Conservation (phyloP, 73 alveolate genomes). For the Strombidium stylifer region DNA sequence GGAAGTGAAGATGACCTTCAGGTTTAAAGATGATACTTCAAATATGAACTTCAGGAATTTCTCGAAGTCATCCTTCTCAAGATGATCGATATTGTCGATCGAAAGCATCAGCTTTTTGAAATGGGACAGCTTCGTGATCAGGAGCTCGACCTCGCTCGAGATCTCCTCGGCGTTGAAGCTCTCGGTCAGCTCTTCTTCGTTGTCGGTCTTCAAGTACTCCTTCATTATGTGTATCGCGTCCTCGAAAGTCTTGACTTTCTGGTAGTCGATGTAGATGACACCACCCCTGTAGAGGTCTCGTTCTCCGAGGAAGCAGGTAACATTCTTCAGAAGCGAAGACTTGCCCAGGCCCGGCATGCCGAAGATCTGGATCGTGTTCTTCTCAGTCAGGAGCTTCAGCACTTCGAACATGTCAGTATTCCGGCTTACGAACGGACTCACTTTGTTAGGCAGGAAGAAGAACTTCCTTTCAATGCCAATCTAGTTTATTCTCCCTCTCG, state of each 20-base stretch:
- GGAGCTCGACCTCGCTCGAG: not conserved
- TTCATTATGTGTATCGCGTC: conserved; percentile 17
- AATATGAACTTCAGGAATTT: not conserved
- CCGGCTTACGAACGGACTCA: not conserved
- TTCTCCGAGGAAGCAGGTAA: conserved; percentile 1
- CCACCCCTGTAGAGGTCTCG: conserved; percentile 5
- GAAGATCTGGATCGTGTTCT: conserved; percentile 8
- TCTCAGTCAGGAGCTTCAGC: not conserved
- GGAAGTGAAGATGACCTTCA: conserved; percentile 1
- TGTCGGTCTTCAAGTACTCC: conserved; percentile 1
- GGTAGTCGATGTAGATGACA: not conserved
- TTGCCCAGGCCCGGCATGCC: conserved; percentile 23
- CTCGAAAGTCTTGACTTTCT: not conserved
- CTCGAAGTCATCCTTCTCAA: not conserved
- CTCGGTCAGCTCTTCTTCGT: conserved; percentile 10
- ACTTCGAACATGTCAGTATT: not conserved
- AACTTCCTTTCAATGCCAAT: not conserved
- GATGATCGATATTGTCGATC: conserved; percentile 27
- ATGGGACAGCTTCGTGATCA: conserved; percentile 7
- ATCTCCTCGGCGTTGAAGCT: conserved; percentile 4
- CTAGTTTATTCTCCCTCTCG: not conserved
- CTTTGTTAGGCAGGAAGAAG: not conserved
- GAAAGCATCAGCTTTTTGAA: conserved; percentile 10
- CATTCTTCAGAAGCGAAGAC: conserved; percentile 3
- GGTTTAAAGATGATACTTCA: conserved; percentile 1